Evolutionary conservation across 179 eudicot genomes (phyloP), one percentile per base, ranked within the genome.

Genomic region (Pouteria campechiana): DNA sequence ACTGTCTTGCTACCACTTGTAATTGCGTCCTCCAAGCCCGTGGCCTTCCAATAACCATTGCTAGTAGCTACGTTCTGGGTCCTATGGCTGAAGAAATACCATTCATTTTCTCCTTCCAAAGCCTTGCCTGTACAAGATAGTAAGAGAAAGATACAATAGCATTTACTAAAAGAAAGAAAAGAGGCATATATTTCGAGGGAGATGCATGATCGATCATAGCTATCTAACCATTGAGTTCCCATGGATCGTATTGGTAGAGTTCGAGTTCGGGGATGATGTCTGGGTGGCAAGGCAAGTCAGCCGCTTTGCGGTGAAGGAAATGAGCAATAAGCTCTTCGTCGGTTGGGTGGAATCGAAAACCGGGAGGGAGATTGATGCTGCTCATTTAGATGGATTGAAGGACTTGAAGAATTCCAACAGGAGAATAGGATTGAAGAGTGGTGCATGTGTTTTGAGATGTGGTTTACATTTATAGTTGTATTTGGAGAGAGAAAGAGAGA

Each of bases 301-400:
- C 54, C 0, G 87, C 76, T 55, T 75, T 75, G 12, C 93, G 79
- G 2, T 74, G 86, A 42, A 89, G 97, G 59, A 89, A 89, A 54
- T 89, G 97, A 17, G 81, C 89, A 6, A 89, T 71, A 0, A 89
- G 93, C 49, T 89, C 97, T 50, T 89, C 97, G 33, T 89, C 97
- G 0, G 86, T 73, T 0, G 97, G 97, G 28, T 63, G 73, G 33
- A 89, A 89, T 32, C 83, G 80, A 46, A 89, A 89, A 1, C 97
- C 97, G 0, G 97, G 97, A 8, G 97, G 97, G 36, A 87, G 68
- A 27, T 62, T 70, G 29, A 47, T 49, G 50, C 44, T 62, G 32
- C 60, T 57, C 22, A 65, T 67, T 46, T 69, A 79, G 87, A 86
- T 85, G 22, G 54, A 54, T 39, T 36, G 40, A 14, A 20, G 2